These are phyloP conservation scores for Oxyria digyna DNA, from an alignment of 148 eudicot genomes.

Conservation along the genomic window DNA sequence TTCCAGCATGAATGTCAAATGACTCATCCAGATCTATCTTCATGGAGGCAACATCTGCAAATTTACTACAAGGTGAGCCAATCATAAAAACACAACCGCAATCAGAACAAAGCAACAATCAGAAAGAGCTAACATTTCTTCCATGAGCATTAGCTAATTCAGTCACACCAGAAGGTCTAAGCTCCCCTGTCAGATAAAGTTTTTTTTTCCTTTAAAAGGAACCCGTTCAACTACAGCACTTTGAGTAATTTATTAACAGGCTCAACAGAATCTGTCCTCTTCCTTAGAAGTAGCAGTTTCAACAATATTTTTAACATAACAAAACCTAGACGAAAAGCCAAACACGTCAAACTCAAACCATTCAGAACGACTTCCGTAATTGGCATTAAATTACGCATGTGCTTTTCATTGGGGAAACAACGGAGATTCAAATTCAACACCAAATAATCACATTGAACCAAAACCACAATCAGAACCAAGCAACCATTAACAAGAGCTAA, in stretches of 20 bases:
- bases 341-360: background rate
- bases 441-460: background rate
- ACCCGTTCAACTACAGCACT: background rate
- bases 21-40: slow-evolving; percentile 82
- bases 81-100: background rate
- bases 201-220: too few relatives aligned
- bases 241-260: background rate
- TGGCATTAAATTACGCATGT: background rate
- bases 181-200: background rate
- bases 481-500: background rate
- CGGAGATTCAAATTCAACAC: too few relatives aligned
- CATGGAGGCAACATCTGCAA: slow-evolving; percentile 61
- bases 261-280: background rate
- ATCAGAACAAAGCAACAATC: background rate
- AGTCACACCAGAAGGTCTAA: background rate
- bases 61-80: background rate
- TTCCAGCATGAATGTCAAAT: slow-evolving; percentile 74
- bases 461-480: background rate
- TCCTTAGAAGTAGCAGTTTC: background rate
- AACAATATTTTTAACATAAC: background rate
- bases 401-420: background rate
- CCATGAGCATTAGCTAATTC: background rate
- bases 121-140: background rate
- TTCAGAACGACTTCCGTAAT: background rate
- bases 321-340: background rate